phyloP scores from a whole-genome alignment of 1,139 yeast genomes.

The Chernovozyma aurita region DNA sequence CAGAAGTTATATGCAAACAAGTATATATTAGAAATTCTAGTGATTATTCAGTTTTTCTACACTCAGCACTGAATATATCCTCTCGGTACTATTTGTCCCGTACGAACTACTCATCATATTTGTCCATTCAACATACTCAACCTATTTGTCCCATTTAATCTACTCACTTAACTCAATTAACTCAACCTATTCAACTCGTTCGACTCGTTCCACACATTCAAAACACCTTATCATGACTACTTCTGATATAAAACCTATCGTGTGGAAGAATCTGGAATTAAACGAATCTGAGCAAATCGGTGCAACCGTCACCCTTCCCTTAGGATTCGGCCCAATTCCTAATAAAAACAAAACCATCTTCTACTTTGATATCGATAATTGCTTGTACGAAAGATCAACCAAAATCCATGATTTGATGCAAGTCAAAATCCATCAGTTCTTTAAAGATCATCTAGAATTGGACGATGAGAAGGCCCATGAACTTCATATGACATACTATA shows the following conservation, averaged over 20 bases:
- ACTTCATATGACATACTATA: conserved; percentile 72
- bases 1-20: too few relatives aligned
- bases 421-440: conserved; percentile 74
- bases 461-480: conserved; percentile 71
- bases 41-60: too few relatives aligned
- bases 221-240: too few relatives aligned
- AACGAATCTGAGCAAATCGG: conserved; percentile 22
- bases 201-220: too few relatives aligned
- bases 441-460: conserved; percentile 58
- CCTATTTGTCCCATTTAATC: too few relatives aligned
- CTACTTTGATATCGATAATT: conserved; percentile 90
- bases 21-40: too few relatives aligned
- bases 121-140: too few relatives aligned
- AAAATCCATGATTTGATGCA: conserved; percentile 86
- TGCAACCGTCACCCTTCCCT: conserved; percentile 34
- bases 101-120: too few relatives aligned
- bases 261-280: conserved; percentile 8
- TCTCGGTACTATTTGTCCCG: too few relatives aligned
- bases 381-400: conserved; percentile 71
- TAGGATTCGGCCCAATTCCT: conserved; percentile 46
- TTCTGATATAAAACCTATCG: neutral
- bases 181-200: too few relatives aligned
- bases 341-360: conserved; percentile 47
- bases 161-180: too few relatives aligned
- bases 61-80: too few relatives aligned